Evolutionary conservation across 495 filamentous ascomycete genomes (phyloP).

Genomic region (Trichocladium antarcticum): DNA sequence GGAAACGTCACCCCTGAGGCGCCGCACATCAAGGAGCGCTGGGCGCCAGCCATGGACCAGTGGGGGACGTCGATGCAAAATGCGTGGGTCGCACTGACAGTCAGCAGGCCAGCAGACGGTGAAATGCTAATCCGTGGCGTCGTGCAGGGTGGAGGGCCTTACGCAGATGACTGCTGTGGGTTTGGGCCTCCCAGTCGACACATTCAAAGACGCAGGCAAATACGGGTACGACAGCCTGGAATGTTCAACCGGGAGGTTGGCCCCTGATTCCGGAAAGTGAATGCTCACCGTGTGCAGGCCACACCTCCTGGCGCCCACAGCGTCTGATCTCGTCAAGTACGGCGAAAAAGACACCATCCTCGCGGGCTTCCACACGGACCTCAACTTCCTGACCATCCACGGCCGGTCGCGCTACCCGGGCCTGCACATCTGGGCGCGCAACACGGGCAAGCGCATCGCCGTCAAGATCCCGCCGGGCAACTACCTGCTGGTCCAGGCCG

Average conservation of each 20-base stretch:
- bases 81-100: no score
- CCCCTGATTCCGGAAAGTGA: no score
- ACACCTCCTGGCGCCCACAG: constrained; percentile 42
- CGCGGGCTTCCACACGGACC: constrained; percentile 44
- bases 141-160: constrained; percentile 33
- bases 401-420: constrained; percentile 44
- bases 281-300: constrained; percentile 22
- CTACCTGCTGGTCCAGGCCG: constrained; percentile 41
- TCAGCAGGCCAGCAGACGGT: no score
- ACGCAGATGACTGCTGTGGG: constrained; percentile 41
- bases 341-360: constrained; percentile 40
- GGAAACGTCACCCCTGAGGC: constrained; percentile 35
- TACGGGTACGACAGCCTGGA: constrained; percentile 33
- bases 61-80: constrained; percentile 43
- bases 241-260: background rate
- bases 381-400: constrained; percentile 47
- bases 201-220: constrained; percentile 37
- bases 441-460: constrained; percentile 39
- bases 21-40: constrained; percentile 32
- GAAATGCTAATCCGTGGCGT: background rate
- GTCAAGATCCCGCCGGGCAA: constrained; percentile 40
- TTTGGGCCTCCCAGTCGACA: constrained; percentile 34
- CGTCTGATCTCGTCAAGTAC: constrained; percentile 39
- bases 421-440: constrained; percentile 44
- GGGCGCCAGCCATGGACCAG: constrained; percentile 36